Percentiles rank a stretch among this genome's conserved stretches.
These are phyloP conservation scores for Wilhelminamyces savonicus DNA, from an alignment of 805 yeast genomes.

Conservation along the genomic window DNA sequence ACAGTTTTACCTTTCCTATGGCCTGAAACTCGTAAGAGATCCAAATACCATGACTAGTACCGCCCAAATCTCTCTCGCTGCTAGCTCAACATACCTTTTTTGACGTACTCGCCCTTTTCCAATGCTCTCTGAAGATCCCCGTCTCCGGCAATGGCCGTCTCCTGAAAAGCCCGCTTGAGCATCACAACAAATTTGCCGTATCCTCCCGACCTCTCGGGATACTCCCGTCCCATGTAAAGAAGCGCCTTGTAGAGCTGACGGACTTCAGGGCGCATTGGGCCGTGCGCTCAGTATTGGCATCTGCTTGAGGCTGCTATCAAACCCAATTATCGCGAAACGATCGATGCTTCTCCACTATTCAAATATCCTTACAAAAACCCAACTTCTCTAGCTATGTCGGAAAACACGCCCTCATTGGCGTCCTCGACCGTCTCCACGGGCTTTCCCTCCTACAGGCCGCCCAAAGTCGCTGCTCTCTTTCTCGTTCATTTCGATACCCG, in stretches of 20 bases:
- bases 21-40: too few species aligned
- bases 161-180: constrained; percentile 15
- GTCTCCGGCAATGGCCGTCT: constrained; percentile 7
- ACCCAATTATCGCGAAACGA: too few species aligned
- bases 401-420: constrained; percentile 2
- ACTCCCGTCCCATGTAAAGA: constrained; percentile 28
- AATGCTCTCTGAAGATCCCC: constrained; percentile 17
- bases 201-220: constrained; percentile 27
- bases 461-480: constrained; percentile 27
- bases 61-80: too few species aligned
- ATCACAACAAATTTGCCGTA: constrained; percentile 14
- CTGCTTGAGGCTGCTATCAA: too few species aligned
- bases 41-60: background rate
- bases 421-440: too few species aligned
- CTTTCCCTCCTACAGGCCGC: constrained; percentile 4
- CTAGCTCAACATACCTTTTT: constrained; percentile 13
- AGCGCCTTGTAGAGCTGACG: constrained; percentile 21
- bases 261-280: constrained; percentile 21
- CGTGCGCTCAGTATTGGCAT: too few species aligned
- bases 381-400: background rate
- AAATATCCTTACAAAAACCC: background rate
- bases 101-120: constrained; percentile 21
- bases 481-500: constrained; percentile 29
- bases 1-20: too few species aligned
- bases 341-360: too few species aligned